Evolutionary conservation across 768 basidiomycete species (phyloP).

Genomic region (Trametes elegans): DNA sequence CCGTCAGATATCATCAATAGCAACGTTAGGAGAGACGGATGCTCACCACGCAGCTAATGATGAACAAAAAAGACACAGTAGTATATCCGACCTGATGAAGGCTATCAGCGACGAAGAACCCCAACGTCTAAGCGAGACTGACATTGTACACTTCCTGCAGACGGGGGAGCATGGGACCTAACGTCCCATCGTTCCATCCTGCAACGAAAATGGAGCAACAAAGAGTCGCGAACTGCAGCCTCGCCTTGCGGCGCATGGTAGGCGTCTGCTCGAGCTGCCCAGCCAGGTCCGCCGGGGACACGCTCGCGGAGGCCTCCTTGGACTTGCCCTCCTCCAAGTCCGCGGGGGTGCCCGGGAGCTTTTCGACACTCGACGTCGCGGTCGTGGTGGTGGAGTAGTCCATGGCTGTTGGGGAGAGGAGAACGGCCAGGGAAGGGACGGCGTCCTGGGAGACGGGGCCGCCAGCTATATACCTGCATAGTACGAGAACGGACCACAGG

Average conservation of each 20-base stretch:
- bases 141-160: conserved; percentile 57
- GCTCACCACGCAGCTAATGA: conserved; percentile 42
- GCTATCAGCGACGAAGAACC: neutral
- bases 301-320: neutral
- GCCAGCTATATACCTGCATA: no score
- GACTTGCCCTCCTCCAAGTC: neutral
- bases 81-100: conserved; percentile 42
- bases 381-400: no score
- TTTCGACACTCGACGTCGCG: no score
- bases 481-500: no score
- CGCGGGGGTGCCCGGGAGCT: no score
- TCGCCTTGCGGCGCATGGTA: conserved; percentile 3
- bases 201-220: conserved; percentile 55
- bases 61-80: conserved; percentile 58
- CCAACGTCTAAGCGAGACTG: neutral
- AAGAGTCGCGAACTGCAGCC: conserved; percentile 49
- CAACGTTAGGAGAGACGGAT: neutral
- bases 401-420: no score
- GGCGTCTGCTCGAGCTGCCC: neutral
- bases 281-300: neutral
- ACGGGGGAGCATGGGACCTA: conserved; percentile 68
- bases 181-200: conserved; percentile 75
- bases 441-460: no score
- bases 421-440: no score
- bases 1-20: neutral